A percentile compares a stretch with the other conserved stretches of the same genome.
Conservation (phyloP, 768 basidiomycete genomes). For the Lactarius hengduanensis region DNA sequence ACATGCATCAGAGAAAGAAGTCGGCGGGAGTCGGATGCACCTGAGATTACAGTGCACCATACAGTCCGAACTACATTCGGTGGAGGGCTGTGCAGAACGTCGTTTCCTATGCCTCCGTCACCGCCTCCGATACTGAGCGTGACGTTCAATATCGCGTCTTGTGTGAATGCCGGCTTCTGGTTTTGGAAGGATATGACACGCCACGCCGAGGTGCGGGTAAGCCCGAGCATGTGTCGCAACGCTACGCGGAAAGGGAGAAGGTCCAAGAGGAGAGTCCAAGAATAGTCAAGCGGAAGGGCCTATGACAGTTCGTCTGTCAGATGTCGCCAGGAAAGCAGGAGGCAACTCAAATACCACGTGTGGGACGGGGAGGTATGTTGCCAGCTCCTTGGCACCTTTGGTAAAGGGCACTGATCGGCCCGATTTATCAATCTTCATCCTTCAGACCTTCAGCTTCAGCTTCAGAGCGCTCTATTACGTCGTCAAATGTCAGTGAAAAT, state of each 20-base stretch:
- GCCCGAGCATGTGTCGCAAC: constrained; percentile 69
- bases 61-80: constrained; percentile 59
- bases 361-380: constrained; percentile 61
- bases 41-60: constrained; percentile 46
- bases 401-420: no score
- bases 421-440: no score
- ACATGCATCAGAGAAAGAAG: no score
- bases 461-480: no score
- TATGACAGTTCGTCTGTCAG: constrained; percentile 34
- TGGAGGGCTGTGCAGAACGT: constrained; percentile 49
- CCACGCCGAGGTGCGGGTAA: constrained; percentile 81
- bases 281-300: constrained; percentile 89
- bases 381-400: no score
- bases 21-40: no score
- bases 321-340: not conserved
- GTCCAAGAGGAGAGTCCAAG: constrained; percentile 80
- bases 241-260: constrained; percentile 68
- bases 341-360: constrained; percentile 58
- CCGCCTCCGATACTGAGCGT: constrained; percentile 38
- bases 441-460: no score
- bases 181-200: constrained; percentile 67
- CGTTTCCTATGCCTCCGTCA: constrained; percentile 24
- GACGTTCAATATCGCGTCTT: constrained; percentile 71
- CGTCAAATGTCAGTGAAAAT: no score
- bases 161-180: constrained; percentile 41